Evolutionary conservation across 257 asterid genomes (phyloP).

Genomic region (Solanum lycopersicoides): DNA sequence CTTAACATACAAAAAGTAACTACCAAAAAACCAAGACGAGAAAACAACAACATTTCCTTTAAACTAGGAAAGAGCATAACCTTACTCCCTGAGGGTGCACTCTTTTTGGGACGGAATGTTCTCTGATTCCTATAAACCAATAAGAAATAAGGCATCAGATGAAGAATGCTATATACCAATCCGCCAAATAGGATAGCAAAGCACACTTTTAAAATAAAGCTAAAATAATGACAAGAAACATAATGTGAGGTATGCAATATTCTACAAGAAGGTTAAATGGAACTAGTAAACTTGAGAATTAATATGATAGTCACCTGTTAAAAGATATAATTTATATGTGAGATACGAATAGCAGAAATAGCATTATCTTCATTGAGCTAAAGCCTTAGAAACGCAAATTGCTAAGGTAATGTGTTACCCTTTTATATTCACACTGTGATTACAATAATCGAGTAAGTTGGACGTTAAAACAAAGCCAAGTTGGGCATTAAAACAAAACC

Average conservation of each 20-base stretch:
- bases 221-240: not conserved
- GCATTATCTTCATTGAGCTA: not conserved
- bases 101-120: conserved; percentile 92
- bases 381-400: not conserved
- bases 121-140: conserved; percentile 64
- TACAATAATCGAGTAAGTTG: not conserved
- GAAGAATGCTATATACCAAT: not conserved
- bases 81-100: conserved; percentile 98
- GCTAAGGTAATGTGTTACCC: not conserved
- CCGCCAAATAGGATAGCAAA: not conserved
- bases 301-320: not conserved
- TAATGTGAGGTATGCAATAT: not conserved
- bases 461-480: not conserved
- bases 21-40: not conserved
- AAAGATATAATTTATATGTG: not conserved
- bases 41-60: not conserved
- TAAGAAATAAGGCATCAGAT: conserved; percentile 5
- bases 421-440: not conserved
- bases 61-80: conserved; percentile 20
- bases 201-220: not conserved
- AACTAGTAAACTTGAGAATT: not conserved
- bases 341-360: not conserved
- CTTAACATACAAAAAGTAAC: not conserved
- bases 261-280: not conserved
- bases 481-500: not conserved